phyloP scores from a whole-genome alignment of 768 basidiomycete genomes.

The Pleurotus djamor region DNA sequence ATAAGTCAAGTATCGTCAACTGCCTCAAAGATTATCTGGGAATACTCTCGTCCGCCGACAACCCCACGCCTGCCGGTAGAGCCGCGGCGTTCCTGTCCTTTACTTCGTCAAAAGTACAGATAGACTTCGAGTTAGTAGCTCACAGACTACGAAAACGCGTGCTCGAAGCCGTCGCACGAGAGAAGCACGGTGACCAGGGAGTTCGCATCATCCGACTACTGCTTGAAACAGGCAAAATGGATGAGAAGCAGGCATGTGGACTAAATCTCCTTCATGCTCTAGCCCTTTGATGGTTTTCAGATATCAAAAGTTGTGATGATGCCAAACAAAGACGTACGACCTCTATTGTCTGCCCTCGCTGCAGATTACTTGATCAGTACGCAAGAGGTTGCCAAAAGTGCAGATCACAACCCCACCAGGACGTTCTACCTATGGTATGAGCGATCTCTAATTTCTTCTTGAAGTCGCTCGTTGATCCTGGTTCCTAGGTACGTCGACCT shows the following conservation, averaged over 20 bases:
- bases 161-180: conserved; percentile 75
- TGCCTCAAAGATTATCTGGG: conserved; percentile 81
- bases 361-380: conserved; percentile 83
- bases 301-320: conserved; percentile 94
- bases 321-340: conserved; percentile 82
- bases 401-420: conserved; percentile 84
- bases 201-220: conserved; percentile 81
- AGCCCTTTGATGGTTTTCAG: conserved; percentile 35
- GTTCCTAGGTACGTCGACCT: conserved; percentile 82
- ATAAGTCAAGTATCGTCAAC: conserved; percentile 54
- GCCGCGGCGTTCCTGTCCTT: conserved; percentile 73
- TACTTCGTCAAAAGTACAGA: conserved; percentile 69
- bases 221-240: conserved; percentile 84
- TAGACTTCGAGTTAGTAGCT: conserved; percentile 77
- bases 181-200: conserved; percentile 81
- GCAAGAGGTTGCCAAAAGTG: conserved; percentile 90
- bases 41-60: conserved; percentile 78
- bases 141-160: conserved; percentile 66
- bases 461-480: background rate
- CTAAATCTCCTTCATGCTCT: background rate
- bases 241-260: conserved; percentile 81
- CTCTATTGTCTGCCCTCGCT: conserved; percentile 75
- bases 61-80: conserved; percentile 71
- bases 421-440: conserved; percentile 90
- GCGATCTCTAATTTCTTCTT: background rate